Evolutionary conservation across 495 filamentous ascomycete genomes (phyloP).

Genomic region (Penicillium goetzii): DNA sequence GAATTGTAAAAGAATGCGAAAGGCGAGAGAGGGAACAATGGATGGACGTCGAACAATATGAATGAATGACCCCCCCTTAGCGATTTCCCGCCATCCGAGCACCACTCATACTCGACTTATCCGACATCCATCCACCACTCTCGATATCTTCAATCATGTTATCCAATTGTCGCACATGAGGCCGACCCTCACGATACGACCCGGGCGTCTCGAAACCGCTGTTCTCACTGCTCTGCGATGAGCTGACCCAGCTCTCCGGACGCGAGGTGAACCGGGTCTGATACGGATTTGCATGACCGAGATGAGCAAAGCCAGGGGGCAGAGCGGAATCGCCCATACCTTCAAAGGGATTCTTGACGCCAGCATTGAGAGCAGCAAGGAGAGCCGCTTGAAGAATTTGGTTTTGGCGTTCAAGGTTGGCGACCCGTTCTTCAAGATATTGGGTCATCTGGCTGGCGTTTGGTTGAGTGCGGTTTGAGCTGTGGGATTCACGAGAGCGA

Average conservation of each 20-base stretch:
- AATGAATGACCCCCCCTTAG: conserved; percentile 6
- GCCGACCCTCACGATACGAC: conserved; percentile 26
- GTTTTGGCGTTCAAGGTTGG: conserved; percentile 50
- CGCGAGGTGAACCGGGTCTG: conserved; percentile 24
- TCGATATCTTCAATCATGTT: conserved; percentile 48
- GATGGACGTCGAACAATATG: neutral
- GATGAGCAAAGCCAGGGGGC: conserved; percentile 20
- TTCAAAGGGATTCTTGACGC: conserved; percentile 34
- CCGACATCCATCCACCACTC: conserved; percentile 42
- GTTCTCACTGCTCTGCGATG: conserved; percentile 35
- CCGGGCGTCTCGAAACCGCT: conserved; percentile 26
- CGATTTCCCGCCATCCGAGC: conserved; percentile 17
- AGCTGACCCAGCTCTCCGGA: conserved; percentile 44
- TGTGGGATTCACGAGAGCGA: conserved; percentile 30
- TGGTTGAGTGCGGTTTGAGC: conserved; percentile 21
- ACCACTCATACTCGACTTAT: conserved; percentile 35
- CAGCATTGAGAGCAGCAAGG: conserved; percentile 44
- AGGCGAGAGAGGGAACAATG: neutral
- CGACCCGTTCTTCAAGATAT: conserved; percentile 45
- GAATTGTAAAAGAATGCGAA: neutral
- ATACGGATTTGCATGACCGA: conserved; percentile 18
- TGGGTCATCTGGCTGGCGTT: conserved; percentile 11
- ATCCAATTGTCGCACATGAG: conserved; percentile 37
- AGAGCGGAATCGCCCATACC: conserved; percentile 30
- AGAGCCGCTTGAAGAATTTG: conserved; percentile 52